phyloP scores from a whole-genome alignment of 352 stramenopile species.

The Phytophthora kernoviae region DNA sequence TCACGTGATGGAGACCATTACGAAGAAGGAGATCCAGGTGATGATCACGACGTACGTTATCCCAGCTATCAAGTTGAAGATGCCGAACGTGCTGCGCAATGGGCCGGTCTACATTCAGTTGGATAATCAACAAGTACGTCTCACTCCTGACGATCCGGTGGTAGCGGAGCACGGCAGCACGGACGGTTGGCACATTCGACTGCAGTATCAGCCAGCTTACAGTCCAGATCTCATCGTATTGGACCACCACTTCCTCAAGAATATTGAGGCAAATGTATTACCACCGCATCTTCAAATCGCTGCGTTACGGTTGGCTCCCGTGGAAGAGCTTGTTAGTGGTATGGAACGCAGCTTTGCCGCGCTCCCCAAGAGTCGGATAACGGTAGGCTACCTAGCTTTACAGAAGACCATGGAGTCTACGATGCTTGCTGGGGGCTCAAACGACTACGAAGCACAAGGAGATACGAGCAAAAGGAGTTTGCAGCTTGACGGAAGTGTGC shows the following conservation, averaged over 20 bases:
- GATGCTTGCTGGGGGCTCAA: slow-evolving; percentile 38
- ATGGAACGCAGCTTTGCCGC: slow-evolving; percentile 32
- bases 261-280: slow-evolving; percentile 26
- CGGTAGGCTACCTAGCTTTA: slow-evolving; percentile 30
- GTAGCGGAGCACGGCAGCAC: slow-evolving; percentile 30
- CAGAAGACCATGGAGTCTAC: slow-evolving; percentile 51
- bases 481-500: slow-evolving; percentile 40
- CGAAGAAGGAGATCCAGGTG: slow-evolving; percentile 39
- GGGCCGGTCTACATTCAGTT: slow-evolving; percentile 37
- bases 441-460: slow-evolving; percentile 36
- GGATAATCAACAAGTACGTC: slow-evolving; percentile 45
- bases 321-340: slow-evolving; percentile 29
- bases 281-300: slow-evolving; percentile 7
- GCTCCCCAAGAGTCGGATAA: slow-evolving; percentile 27
- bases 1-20: slow-evolving; percentile 29
- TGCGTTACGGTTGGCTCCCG: slow-evolving; percentile 9
- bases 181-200: slow-evolving; percentile 40
- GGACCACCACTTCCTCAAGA: slow-evolving; percentile 37
- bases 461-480: slow-evolving; percentile 37
- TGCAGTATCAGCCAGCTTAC: slow-evolving; percentile 49
- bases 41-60: slow-evolving; percentile 40
- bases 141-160: slow-evolving; percentile 37
- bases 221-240: slow-evolving; percentile 45
- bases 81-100: slow-evolving; percentile 25
- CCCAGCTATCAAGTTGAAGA: slow-evolving; percentile 43